phyloP scores from a whole-genome alignment of 2,329 filamentous ascomycete genomes.

The Aspergillus floridensis region DNA sequence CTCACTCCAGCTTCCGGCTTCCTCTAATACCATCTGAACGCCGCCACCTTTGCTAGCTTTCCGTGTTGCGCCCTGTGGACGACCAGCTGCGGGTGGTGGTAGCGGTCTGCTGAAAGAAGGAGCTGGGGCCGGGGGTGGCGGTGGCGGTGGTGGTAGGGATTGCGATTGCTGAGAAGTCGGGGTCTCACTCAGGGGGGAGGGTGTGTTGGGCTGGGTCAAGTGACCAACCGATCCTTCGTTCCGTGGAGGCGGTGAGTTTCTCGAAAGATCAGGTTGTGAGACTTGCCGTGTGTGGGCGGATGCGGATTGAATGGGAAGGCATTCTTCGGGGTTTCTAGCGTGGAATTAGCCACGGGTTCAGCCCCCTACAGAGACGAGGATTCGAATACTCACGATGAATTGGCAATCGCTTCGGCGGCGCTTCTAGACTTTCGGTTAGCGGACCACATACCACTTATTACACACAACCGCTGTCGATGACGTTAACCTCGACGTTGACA shows the following conservation, averaged over 20 bases:
- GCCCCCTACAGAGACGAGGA: constrained; percentile 6
- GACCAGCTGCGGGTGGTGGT: constrained; percentile 38
- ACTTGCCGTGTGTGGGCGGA: constrained; percentile 27
- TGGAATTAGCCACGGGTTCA: constrained; percentile 6
- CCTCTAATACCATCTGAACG: constrained; percentile 86
- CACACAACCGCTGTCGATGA: background rate
- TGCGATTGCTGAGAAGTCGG: constrained; percentile 17
- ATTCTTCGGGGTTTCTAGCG: constrained; percentile 40
- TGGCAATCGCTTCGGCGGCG: constrained; percentile 42
- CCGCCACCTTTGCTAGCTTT: constrained; percentile 77
- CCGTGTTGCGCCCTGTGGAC: constrained; percentile 61
- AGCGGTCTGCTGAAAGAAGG: constrained; percentile 43
- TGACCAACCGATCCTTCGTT: constrained; percentile 31
- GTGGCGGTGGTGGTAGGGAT: constrained; percentile 29
- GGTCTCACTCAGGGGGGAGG: constrained; percentile 28
- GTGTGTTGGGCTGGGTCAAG: constrained; percentile 27
- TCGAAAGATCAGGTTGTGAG: constrained; percentile 36
- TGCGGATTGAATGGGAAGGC: constrained; percentile 31
- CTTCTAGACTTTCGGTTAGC: constrained; percentile 23
- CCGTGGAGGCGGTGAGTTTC: constrained; percentile 30
- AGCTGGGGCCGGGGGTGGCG: constrained; percentile 24
- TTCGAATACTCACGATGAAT: constrained; percentile 28
- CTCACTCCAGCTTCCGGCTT: constrained; percentile 86
- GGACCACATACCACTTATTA: background rate
- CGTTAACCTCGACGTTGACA: constrained; percentile 25